These are phyloP conservation scores for Coemansia sp. DNA, from an alignment of 192 early-diverging fungal species.

Conservation along the genomic window DNA sequence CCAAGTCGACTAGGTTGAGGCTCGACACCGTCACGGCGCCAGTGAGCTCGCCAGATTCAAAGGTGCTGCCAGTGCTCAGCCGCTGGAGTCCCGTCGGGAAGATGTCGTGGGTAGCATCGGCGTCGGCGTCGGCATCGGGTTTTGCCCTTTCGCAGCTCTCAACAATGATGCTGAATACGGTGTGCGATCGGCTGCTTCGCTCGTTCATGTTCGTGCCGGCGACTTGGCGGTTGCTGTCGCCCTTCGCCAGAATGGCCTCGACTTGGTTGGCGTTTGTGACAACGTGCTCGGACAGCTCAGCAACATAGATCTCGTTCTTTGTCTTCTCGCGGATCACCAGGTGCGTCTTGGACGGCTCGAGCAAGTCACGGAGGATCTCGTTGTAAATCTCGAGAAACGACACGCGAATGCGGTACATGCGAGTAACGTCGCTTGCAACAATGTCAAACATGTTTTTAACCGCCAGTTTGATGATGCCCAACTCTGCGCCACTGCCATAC, in stretches of 20 bases:
- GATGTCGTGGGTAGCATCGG: not conserved
- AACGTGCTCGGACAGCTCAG: constrained; percentile 67
- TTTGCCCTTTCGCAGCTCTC: constrained; percentile 70
- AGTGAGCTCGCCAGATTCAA: constrained; percentile 35
- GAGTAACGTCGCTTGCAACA: constrained; percentile 50
- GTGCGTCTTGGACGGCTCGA: constrained; percentile 80
- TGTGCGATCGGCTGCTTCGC: constrained; percentile 90
- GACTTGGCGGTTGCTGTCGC: constrained; percentile 83
- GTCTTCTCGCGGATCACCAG: constrained; percentile 87
- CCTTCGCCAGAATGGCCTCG: constrained; percentile 72
- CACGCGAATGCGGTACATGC: constrained; percentile 92
- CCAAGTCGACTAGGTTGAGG: constrained; percentile 94
- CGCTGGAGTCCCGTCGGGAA: constrained; percentile 21
- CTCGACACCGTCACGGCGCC: constrained; percentile 59
- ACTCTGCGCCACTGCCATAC: constrained; percentile 64
- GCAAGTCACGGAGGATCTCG: constrained; percentile 88
- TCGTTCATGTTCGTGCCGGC: constrained; percentile 95
- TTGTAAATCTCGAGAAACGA: constrained; percentile 99
- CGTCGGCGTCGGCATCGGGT: not conserved
- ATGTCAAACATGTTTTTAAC: constrained; percentile 66
- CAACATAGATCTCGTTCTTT: constrained; percentile 66
- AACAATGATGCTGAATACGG: constrained; percentile 92
- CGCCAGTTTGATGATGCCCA: constrained; percentile 71
- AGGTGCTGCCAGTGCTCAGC: constrained; percentile 37
- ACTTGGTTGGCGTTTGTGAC: constrained; percentile 65